Evolutionary conservation across 257 asterid species (phyloP).

Genomic region (Penstemon newberryi): DNA sequence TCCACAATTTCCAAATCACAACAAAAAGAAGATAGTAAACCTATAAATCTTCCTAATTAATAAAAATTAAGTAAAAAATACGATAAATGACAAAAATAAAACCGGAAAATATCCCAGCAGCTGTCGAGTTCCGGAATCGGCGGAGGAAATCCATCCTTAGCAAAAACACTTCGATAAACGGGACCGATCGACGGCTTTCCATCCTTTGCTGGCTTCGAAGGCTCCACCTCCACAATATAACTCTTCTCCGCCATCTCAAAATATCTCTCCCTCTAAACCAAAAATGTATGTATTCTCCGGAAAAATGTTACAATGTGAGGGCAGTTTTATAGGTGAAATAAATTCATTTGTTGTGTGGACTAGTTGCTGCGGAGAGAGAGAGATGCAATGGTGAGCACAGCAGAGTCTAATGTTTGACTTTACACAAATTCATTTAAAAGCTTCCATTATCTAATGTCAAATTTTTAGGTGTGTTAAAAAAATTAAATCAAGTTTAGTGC

Average conservation of each 20-base stretch:
- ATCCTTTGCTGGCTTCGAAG: slow-evolving; percentile 62
- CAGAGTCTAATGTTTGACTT: slow-evolving; percentile 20
- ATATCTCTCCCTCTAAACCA: neutral
- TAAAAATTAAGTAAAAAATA: neutral
- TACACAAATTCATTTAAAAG: slow-evolving; percentile 18
- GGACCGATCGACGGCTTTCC: slow-evolving; percentile 88
- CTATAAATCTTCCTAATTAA: no score
- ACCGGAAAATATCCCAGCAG: slow-evolving; percentile 99
- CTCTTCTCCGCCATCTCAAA: slow-evolving; percentile 49
- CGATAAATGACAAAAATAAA: neutral
- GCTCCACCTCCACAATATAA: slow-evolving; percentile 69
- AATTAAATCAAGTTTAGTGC: no score
- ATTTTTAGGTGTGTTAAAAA: no score
- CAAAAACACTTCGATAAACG: slow-evolving; percentile 70
- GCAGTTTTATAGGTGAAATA: neutral
- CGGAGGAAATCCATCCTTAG: slow-evolving; percentile 79
- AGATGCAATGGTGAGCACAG: neutral
- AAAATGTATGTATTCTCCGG: neutral
- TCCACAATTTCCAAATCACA: slow-evolving; percentile 1
- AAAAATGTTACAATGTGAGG: neutral
- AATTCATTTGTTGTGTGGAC: neutral
- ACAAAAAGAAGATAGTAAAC: neutral
- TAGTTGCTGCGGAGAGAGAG: neutral
- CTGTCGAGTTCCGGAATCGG: slow-evolving; percentile 70
- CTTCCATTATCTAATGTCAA: neutral